These are phyloP conservation scores for Russula emetica DNA, from an alignment of 768 basidiomycete species.

Conservation along the genomic window DNA sequence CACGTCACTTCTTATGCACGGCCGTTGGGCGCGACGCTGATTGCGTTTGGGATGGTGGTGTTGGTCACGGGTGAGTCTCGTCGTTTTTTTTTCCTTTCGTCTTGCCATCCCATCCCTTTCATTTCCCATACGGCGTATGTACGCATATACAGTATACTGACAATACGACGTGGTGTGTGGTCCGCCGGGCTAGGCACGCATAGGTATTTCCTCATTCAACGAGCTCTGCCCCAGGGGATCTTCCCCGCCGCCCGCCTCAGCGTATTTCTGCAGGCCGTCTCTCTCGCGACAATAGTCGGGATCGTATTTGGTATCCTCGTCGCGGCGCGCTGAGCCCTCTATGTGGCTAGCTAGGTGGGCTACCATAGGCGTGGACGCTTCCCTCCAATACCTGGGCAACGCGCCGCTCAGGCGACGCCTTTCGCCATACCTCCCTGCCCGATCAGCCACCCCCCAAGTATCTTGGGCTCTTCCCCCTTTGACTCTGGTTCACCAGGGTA, in stretches of 20 bases:
- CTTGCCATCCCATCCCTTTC: neutral
- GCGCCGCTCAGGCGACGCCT: no score
- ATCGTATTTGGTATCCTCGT: constrained; percentile 41
- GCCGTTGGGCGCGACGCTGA: constrained; percentile 44
- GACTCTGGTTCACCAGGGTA: neutral
- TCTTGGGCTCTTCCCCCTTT: neutral
- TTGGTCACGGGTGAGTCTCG: constrained; percentile 34
- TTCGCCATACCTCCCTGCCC: no score
- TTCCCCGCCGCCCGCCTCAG: constrained; percentile 43
- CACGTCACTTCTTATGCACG: constrained; percentile 35
- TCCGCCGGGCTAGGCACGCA: constrained; percentile 29
- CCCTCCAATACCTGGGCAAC: neutral
- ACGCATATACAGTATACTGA: neutral
- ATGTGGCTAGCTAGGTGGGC: neutral
- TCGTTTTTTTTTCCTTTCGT: neutral
- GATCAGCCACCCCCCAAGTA: neutral
- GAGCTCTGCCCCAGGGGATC: constrained; percentile 36
- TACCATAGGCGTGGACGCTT: neutral
- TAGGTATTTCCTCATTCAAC: constrained; percentile 42
- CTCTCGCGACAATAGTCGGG: constrained; percentile 34
- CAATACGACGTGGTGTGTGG: neutral
- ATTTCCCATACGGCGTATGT: neutral
- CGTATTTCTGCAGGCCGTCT: constrained; percentile 33
- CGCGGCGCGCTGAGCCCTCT: constrained; percentile 14
- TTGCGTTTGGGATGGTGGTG: constrained; percentile 37